These are phyloP conservation scores for Macrocystidia cucumis DNA, from an alignment of 1,284 basidiomycete genomes.

Conservation along the genomic window DNA sequence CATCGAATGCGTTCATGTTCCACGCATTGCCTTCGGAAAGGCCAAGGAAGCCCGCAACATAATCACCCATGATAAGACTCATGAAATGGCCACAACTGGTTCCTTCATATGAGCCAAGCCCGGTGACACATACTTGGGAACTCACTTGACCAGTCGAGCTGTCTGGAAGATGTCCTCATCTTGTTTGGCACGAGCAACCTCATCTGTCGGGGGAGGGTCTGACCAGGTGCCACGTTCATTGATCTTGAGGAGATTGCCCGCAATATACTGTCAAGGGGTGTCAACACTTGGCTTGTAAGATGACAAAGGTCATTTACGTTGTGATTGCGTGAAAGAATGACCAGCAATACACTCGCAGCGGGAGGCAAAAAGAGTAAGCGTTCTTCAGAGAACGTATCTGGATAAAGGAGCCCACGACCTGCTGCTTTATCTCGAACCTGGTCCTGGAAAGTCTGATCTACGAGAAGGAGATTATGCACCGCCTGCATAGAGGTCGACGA, in stretches of 20 bases:
- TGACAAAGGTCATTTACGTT: conserved; percentile 25
- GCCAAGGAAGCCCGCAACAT: conserved; percentile 39
- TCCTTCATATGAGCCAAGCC: not conserved
- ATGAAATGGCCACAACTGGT: conserved; percentile 35
- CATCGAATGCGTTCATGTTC: conserved; percentile 35
- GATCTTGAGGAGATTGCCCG: conserved; percentile 41
- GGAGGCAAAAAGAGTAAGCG: conserved; percentile 48
- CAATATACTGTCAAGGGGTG: conserved; percentile 32
- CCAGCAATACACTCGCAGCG: conserved; percentile 36
- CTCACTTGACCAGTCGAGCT: conserved; percentile 40
- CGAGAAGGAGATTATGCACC: conserved; percentile 8
- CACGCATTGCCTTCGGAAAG: conserved; percentile 33
- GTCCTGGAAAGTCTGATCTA: conserved; percentile 28
- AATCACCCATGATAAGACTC: conserved; percentile 35
- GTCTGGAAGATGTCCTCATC: conserved; percentile 52
- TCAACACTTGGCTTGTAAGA: not conserved
- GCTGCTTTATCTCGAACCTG: conserved; percentile 29
- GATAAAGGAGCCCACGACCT: conserved; percentile 34
- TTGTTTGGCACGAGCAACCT: conserved; percentile 21
- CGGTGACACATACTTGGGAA: conserved; percentile 4
- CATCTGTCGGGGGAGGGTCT: conserved; percentile 26
- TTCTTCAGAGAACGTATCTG: conserved; percentile 36
- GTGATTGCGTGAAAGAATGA: conserved; percentile 44
- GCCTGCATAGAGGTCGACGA: not conserved
- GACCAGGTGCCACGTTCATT: conserved; percentile 37